Evolutionary conservation across 1,139 yeast genomes (phyloP).

Genomic region (Blastobotrys illinoisensis): DNA sequence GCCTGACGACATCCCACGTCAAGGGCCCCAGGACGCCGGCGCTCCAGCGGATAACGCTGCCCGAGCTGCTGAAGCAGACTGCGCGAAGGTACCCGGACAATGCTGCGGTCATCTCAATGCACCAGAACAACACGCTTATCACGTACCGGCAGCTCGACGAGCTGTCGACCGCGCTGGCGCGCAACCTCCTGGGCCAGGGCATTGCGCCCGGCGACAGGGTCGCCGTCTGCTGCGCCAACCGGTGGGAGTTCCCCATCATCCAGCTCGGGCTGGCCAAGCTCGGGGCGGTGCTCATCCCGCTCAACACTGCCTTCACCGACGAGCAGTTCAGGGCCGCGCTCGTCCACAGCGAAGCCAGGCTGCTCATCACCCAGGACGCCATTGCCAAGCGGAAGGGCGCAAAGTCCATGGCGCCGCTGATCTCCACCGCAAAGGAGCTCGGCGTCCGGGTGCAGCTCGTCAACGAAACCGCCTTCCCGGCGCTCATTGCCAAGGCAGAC

Average conservation of each 20-base stretch:
- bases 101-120: slow-evolving; percentile 27
- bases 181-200: slow-evolving; percentile 21
- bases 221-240: slow-evolving; percentile 31
- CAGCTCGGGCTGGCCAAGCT: slow-evolving; percentile 30
- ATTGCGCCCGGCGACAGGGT: slow-evolving; percentile 28
- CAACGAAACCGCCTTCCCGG: slow-evolving; percentile 5
- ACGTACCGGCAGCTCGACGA: slow-evolving; percentile 24
- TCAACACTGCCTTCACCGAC: slow-evolving; percentile 32
- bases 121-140: slow-evolving; percentile 21
- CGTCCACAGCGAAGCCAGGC: slow-evolving; percentile 23
- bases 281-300: slow-evolving; percentile 32
- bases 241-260: slow-evolving; percentile 31
- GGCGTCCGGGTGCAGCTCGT: slow-evolving; percentile 6
- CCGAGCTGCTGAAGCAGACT: slow-evolving; percentile 18
- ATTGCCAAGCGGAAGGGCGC: slow-evolving; percentile 5
- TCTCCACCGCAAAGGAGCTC: slow-evolving; percentile 3
- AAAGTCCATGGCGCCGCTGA: slow-evolving; percentile 4
- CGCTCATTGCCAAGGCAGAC: slow-evolving; percentile 7
- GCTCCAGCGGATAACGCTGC: slow-evolving; percentile 21
- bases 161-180: slow-evolving; percentile 21
- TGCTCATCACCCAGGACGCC: slow-evolving; percentile 24
- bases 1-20: slow-evolving; percentile 12
- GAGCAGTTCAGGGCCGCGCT: slow-evolving; percentile 28
- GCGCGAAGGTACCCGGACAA: slow-evolving; percentile 17
- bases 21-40: slow-evolving; percentile 23